phyloP scores from a whole-genome alignment of 495 filamentous ascomycete genomes.

The Neurospora sp. region DNA sequence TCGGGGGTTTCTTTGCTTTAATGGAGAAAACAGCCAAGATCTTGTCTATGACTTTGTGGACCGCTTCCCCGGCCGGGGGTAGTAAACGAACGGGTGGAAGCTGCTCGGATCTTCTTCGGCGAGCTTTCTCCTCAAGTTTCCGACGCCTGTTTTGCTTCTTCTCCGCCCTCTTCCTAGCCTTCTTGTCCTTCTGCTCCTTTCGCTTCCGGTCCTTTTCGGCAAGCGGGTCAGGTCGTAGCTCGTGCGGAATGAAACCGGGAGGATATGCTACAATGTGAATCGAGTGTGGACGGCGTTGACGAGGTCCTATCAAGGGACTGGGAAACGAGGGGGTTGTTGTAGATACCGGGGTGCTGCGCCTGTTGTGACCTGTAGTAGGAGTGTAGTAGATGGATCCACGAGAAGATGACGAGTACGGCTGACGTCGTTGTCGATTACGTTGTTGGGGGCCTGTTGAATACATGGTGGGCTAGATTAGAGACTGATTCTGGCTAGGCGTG shows the following conservation, averaged over 20 bases:
- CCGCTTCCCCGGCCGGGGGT: constrained; percentile 17
- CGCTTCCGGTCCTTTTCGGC: constrained; percentile 9
- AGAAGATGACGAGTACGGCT: constrained; percentile 24
- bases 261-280: constrained; percentile 48
- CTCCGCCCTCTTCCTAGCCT: constrained; percentile 11
- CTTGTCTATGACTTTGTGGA: constrained; percentile 27
- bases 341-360: constrained; percentile 6
- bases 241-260: constrained; percentile 37
- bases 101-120: constrained; percentile 18
- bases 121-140: constrained; percentile 15
- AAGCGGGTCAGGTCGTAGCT: constrained; percentile 30
- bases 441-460: constrained; percentile 20
- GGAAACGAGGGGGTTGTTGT: constrained; percentile 25
- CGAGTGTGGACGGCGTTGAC: constrained; percentile 41
- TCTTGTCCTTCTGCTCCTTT: constrained; percentile 21
- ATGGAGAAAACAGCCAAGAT: constrained; percentile 29
- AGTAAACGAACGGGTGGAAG: constrained; percentile 18
- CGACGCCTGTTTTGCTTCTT: constrained; percentile 14
- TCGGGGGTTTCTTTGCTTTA: constrained; percentile 7
- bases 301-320: constrained; percentile 38
- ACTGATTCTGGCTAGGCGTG: neutral
- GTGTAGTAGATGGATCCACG: constrained; percentile 33
- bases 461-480: constrained; percentile 19
- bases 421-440: constrained; percentile 19
- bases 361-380: constrained; percentile 24